Conservation (phyloP, 176 grass and related monocot genomes). For the Avena insularis region DNA sequence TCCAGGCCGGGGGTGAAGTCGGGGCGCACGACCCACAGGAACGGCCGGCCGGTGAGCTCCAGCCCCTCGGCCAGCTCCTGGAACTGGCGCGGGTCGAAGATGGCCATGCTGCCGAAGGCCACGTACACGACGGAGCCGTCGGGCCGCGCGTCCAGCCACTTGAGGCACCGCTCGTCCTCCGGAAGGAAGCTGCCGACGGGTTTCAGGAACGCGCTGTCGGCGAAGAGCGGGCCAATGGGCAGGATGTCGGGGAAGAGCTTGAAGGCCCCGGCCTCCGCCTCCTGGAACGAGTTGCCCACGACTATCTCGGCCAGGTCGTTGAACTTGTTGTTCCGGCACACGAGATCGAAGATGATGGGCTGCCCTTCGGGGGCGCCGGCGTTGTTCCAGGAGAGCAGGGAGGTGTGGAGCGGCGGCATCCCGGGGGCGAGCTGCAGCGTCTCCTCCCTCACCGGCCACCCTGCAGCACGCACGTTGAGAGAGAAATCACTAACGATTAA, state of each 20-base stretch:
- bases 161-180: constrained; percentile 50
- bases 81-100: constrained; percentile 54
- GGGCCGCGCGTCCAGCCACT: constrained; percentile 59
- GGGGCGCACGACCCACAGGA: constrained; percentile 63
- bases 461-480: constrained; percentile 23
- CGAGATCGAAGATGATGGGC: constrained; percentile 53
- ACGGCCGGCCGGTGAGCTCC: constrained; percentile 41
- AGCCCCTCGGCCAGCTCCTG: constrained; percentile 61
- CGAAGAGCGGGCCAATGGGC: constrained; percentile 60
- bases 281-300: constrained; percentile 71
- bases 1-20: constrained; percentile 38
- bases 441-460: constrained; percentile 39
- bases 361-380: constrained; percentile 5
- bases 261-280: constrained; percentile 49
- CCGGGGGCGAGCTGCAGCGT: constrained; percentile 37
- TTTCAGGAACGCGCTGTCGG: constrained; percentile 5
- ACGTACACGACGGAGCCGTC: constrained; percentile 64
- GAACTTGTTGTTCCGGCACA: constrained; percentile 44
- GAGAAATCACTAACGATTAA: background rate
- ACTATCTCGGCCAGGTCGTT: constrained; percentile 42
- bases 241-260: constrained; percentile 46
- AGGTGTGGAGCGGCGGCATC: constrained; percentile 51
- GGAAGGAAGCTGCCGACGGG: constrained; percentile 50
- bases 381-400: constrained; percentile 48
- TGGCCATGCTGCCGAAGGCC: constrained; percentile 72